phyloP scores from a whole-genome alignment of 1,284 basidiomycete species.

The Ceratobasidium sp. region DNA sequence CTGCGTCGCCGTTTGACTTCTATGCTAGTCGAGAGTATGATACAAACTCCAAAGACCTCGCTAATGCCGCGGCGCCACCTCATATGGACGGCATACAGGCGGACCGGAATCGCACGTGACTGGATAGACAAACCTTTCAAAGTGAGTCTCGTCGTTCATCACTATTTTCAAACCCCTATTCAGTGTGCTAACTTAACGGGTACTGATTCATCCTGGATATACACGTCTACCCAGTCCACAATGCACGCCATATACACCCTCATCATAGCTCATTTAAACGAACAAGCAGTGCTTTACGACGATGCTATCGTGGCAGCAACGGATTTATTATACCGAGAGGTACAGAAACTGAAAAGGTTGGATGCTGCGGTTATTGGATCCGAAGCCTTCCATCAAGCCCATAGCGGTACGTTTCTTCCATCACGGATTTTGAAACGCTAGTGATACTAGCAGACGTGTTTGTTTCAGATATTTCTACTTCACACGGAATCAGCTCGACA shows the following conservation, averaged over 20 bases:
- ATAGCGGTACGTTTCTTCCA: not conserved
- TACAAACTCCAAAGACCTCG: not conserved
- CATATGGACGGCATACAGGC: no score
- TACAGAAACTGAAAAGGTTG: not conserved
- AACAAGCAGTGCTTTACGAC: not conserved
- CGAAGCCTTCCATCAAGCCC: no score
- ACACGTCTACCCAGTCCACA: not conserved
- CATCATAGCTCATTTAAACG: not conserved
- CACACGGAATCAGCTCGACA: no score
- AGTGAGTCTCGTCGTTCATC: not conserved
- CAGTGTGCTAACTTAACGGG: no score
- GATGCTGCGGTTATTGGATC: not conserved
- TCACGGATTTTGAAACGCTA: no score
- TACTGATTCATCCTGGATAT: not conserved
- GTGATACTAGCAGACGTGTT: not conserved
- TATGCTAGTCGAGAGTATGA: conserved; percentile 22
- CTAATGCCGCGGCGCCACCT: not conserved
- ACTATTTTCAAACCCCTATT: no score
- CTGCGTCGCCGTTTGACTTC: conserved; percentile 5
- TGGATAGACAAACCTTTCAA: not conserved
- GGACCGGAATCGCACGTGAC: not conserved
- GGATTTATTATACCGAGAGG: conserved; percentile 7
- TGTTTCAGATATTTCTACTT: not conserved
- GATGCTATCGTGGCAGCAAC: conserved; percentile 1
- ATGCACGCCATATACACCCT: not conserved